Base-by-base conservation (phyloP, 2,329 filamentous ascomycete genomes). In the Helotiales sp. region DNA sequence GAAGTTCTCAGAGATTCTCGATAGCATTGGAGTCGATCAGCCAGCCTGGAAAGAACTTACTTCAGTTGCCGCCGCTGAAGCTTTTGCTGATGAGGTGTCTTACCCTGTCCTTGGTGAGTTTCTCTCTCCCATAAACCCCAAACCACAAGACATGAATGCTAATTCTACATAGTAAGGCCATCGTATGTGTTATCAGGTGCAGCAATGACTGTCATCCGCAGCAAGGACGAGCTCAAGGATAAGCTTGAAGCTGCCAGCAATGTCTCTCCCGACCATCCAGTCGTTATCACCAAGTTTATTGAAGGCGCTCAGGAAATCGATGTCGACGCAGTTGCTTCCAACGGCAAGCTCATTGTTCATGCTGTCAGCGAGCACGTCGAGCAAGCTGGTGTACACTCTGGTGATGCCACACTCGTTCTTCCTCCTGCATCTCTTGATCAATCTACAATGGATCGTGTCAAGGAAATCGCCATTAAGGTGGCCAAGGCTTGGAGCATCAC, bases 231-330 rank as follows among this genome's bases (percentile, higher is more conserved):
- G 72, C 87, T 99, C 57, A 91, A 96, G 79, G 90, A 96, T 64
- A 98, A 98, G 82, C 87, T 99, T 6, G 84, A 91, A 71, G 93
- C 93, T 63, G 95, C 95, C 52, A 88, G 88, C 73, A 87, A 87
- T 57, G 95, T 98, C 61, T 96, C 92, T 15, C 93, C 95, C 15
- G 95, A 99, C 72, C 92, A 99, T 77, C 95, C 95, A 2, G 95
- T 99, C 38, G 95, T 99, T 56, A 98, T 99, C 74, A 96, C 88
- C 70, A 96, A 98, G 77, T 98, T 96, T 80, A 98, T 99, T 62
- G 92, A 98, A 76, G 93, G 92, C 55, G 95, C 95, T 5, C 81
- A 96, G 77, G 95, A 99, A 75, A 96, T 99, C 59, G 95, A 99
- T 69, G 91, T 96, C 62, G 95, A 99, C 69, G 93, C 88, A 72